Conservation (phyloP, 768 basidiomycete genomes). For the Neoboletus subvelutipes region DNA sequence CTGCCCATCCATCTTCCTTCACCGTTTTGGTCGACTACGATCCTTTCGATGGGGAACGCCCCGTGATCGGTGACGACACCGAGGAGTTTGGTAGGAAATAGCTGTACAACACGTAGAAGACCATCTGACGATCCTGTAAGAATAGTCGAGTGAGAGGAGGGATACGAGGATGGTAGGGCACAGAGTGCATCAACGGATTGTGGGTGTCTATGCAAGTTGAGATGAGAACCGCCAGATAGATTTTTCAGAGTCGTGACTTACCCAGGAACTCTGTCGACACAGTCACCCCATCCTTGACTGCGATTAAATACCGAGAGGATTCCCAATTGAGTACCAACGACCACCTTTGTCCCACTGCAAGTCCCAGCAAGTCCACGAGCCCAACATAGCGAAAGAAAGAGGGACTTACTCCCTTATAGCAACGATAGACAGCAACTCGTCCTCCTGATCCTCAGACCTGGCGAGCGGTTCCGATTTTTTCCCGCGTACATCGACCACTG, state of each 20-base stretch:
- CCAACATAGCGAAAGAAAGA: not conserved
- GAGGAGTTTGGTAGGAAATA: slow-evolving; percentile 85
- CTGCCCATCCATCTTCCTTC: slow-evolving; percentile 81
- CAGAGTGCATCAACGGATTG: slow-evolving; percentile 88
- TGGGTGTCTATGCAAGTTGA: slow-evolving; percentile 64
- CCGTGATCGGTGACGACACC: slow-evolving; percentile 92
- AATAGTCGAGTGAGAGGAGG: slow-evolving; percentile 65
- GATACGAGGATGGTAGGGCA: slow-evolving; percentile 59
- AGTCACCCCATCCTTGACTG: slow-evolving; percentile 86
- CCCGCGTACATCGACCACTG: slow-evolving; percentile 87
- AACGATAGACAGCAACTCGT: slow-evolving; percentile 84
- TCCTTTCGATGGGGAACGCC: slow-evolving; percentile 88
- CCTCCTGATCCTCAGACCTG: slow-evolving; percentile 94
- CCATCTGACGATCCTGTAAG: slow-evolving; percentile 94
- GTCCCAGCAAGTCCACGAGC: not conserved
- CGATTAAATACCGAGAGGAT: slow-evolving; percentile 89
- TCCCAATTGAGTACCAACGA: slow-evolving; percentile 88
- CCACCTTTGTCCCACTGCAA: slow-evolving; percentile 68
- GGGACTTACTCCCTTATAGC: slow-evolving; percentile 72
- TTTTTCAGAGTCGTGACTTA: slow-evolving; percentile 34
- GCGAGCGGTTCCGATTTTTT: slow-evolving; percentile 75
- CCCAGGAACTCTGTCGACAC: slow-evolving; percentile 89
- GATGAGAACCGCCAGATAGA: slow-evolving; percentile 9
- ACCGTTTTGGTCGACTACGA: slow-evolving; percentile 58
- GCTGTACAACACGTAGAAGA: slow-evolving; percentile 79